Conservation (phyloP, 306 rosid genomes). For the Malus orientalis region DNA sequence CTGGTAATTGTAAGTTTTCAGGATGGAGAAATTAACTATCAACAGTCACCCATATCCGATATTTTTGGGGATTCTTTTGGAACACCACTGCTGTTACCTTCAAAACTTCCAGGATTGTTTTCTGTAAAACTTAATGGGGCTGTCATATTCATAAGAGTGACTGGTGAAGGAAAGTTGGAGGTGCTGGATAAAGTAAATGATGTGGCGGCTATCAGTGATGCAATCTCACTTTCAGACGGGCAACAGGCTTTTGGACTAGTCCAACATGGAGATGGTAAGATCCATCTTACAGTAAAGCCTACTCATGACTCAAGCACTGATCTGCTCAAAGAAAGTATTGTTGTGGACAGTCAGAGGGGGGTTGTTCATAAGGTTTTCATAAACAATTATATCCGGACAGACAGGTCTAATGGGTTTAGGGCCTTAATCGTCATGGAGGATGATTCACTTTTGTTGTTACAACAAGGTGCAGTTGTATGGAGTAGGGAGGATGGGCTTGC, state of each 20-base stretch:
- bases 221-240: constrained; percentile 62
- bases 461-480: constrained; percentile 97
- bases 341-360: constrained; percentile 68
- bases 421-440: constrained; percentile 93
- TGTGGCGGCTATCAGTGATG: constrained; percentile 57
- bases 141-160: constrained; percentile 43
- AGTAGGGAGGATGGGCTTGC: constrained; percentile 98
- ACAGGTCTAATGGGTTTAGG: constrained; percentile 85
- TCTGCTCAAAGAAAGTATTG: constrained; percentile 63
- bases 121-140: constrained; percentile 45
- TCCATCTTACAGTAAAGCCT: constrained; percentile 61
- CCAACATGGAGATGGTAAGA: constrained; percentile 52
- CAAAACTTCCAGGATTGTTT: constrained; percentile 63
- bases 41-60: constrained; percentile 43
- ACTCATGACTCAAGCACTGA: constrained; percentile 52
- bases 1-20: constrained; percentile 48
- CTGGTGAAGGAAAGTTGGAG: constrained; percentile 58
- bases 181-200: constrained; percentile 55
- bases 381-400: constrained; percentile 77
- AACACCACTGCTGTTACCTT: constrained; percentile 49
- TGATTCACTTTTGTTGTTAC: constrained; percentile 79
- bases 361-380: constrained; percentile 62
- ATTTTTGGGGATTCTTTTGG: constrained; percentile 48
- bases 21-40: constrained; percentile 52
- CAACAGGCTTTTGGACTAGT: constrained; percentile 67